Evolutionary conservation across 2,329 filamentous ascomycete species (phyloP), one percentile per base, ranked within the genome.

Genomic region (Diaporthe caulivora): DNA sequence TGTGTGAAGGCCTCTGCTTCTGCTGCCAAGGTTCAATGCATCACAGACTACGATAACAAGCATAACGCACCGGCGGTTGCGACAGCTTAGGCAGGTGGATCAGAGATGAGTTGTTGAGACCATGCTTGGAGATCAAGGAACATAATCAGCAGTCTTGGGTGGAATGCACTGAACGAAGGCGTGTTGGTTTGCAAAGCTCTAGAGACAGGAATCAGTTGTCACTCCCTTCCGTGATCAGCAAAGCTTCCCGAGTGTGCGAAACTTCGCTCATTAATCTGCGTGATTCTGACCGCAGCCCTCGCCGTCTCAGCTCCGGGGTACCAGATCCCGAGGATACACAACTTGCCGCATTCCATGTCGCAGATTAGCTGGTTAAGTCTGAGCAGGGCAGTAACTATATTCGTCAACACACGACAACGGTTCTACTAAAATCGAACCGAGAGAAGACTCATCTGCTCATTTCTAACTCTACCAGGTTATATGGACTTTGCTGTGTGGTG

Each of bases 21-120:
- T 40, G 72, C 72, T 10, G 72, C 67, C 55, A 74, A 74, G 31
- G 72, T 72, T 10, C 67, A 74, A 24, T 71, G 67, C 40, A 74
- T 74, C 13, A 65, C 42, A 24, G 72, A 74, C 15, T 74, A 74
- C 21, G 72, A 74, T 68, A 72, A 71, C 34, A 53, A 60, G 7
- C 51, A 58, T 18, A 7, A 67, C 44, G 24, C 47, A 34, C 47
- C 44, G 0, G 57, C 64, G 17, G 53, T 34, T 9, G 49, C 58
- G 5, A 47, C 58, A 15, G 18, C 42, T 17, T 47, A 64, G 58
- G 31, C 40, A 40, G 58, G 26, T 64, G 17, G 37, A 47, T 4
- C 6, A 18, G 15, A 31, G 3, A 21, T 44, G 3, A 8, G 24
- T 26, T 1, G 24, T 47, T 6, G 10, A 62, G 18, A n/a, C 29